Base-by-base conservation (phyloP, 257 asterid species). In the Ligustrum vulgare region DNA sequence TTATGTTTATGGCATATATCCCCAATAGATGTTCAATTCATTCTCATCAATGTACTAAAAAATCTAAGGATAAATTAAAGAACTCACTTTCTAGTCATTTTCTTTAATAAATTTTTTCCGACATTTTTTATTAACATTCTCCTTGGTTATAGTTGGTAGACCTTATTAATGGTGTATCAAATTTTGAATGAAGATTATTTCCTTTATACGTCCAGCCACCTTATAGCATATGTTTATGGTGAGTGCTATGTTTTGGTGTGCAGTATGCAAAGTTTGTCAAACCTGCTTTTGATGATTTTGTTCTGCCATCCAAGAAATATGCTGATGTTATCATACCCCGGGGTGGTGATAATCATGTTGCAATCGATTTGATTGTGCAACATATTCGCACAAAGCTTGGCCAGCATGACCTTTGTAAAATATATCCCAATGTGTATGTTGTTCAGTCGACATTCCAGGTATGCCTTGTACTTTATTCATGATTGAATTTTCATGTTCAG, bases 271-370 rank as follows among this genome's bases (percentile, higher is more conserved):
- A 95, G 86, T 95, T 95, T 82, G 98, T 95, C 82, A 95, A 95
- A 88, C 99, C 99, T 74, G 99, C 99, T 70, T 95, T 95, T 82
- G 99, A 95, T 37, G 99, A 95, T 82, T 95, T 95, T 86, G 93
- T 95, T 81, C 91, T 95, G 79, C 98, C 99, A 45, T 95, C 98
- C 7, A 95, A 95, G 86, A 95, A 95, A 72, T 93, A 87, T 79
- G 98, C 99, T 72, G 99, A 95, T 91, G 97, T 95, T 71, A 95
- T 95, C 75, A 93, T 95, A 77, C 99, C 99, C 60, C 96, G 99
- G 43, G 99, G 98, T 69, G 98, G 97, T 81, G 99, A 95, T 78
- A 95, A 95, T 87, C 98, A 95, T 72, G 98, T 95, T 69, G 99
- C 99, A 22, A 78, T 93, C 66, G 99, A 95, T 82, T 83, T 95